Evolutionary conservation across 371 early-diverging fungal genomes (phyloP), one percentile per base, ranked within the genome.

Genomic region (Chytridium lagenaria): DNA sequence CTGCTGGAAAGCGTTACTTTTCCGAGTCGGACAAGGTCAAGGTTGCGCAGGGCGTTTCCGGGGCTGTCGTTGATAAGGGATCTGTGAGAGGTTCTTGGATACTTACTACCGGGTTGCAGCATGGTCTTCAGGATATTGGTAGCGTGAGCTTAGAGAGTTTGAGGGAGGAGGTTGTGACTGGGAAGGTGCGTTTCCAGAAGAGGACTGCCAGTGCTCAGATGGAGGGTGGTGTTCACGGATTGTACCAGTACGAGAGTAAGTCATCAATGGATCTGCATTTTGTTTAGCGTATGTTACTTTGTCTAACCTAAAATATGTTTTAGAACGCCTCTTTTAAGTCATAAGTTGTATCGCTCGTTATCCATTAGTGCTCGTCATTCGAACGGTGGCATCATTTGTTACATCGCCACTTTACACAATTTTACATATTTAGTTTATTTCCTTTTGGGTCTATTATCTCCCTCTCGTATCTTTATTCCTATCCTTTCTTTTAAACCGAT

Each of bases 61-160:
- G 98, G 44, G 92, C 94, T 5, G 97, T 98, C 40, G 89, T 95
- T 49, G 98, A 98, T 81, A 96, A 96, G 91, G 98, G 98, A 39
- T 91, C 90, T 37, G 93, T 96, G 76, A 93, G 92, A 85, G 97
- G 94, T 75, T 77, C 95, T 59, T 89, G 91, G 22, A 97, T 97
- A 84, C 86, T 98, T 57, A 86, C 89, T 69, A 92, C 95, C 61
- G 98, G 98, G 75, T 88, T 98, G 40, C 96, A 98, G 86, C 98
- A 98, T 82, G 92, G 93, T 69, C 88, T 98, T 51, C 98, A 98
- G 87, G 98, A 98, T 83, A 95, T 98, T 87, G 98, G 98, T 68
- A 89, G 88, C 50, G 79, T 72, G 22, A 86, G 85, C 67, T 77
- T 96, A 52, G 76, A 78, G 33, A 79, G 85, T 59, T 83, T 98